Base-by-base conservation (phyloP, 495 filamentous ascomycete species). In the Aspergillus heteromorphus region DNA sequence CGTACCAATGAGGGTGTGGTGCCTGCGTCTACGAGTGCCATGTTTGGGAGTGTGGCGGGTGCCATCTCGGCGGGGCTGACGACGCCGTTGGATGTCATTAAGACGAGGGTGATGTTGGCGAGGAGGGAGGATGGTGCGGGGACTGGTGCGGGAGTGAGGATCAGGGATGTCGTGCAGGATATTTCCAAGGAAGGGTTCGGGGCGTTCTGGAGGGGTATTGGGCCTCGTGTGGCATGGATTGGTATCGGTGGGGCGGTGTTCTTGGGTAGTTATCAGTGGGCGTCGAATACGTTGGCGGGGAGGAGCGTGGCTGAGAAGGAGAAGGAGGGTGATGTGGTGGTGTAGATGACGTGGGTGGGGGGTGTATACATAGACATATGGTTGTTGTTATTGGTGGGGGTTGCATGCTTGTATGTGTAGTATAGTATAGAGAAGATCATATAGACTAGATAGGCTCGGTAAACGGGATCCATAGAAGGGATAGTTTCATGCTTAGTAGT, bases 101-200 rank as follows among this genome's bases (percentile, higher is more conserved):
- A 98, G 79, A 98, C 93, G 56, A 77, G 93, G 54, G 83, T 98
- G 70, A 98, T 98, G 93, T 73, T 98, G 65, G 86, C 87, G 21
- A 72, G 75, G 29, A 61, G 74, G 7, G 67, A 61, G 0, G 70
- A 71, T 47, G 70, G 72, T 29, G 51, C 47, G 11, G 54, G 53
- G n/a, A n/a, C n/a, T n/a, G 57, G 54, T 4, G 70, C 79, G 40
- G 78, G 79, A 45, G 77, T 84, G 59, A 72, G 78, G 11, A 74
- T 88, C 19, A 59, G 70, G 40, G 70, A 71, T 18, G 75, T 96
- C 52, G 71, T 92, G 56, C 73, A 69, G 48, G 74, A 79, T 21
- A 87, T 97, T 40, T 73, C 89, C 58, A 74, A 71, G 42, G 84
- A 89, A 59, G 95, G 95, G 1, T 60, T 83, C 5, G 77, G 83